Percentiles rank a stretch among this genome's conserved stretches.
These are phyloP conservation scores for Thalia dealbata DNA, from an alignment of 176 grass and related monocot genomes.

Conservation along the genomic window DNA sequence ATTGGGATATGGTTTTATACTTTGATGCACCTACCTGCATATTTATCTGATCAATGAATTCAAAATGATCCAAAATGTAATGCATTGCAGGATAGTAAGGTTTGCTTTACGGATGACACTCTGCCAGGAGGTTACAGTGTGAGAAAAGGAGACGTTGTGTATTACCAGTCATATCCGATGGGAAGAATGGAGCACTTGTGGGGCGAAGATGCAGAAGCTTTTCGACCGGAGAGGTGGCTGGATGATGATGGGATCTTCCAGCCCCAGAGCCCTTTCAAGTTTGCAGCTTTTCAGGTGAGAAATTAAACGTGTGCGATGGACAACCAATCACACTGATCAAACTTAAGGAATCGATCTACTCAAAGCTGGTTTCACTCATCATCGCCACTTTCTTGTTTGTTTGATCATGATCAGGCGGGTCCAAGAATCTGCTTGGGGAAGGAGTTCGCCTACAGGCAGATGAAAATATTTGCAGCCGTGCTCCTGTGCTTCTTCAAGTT, in stretches of 20 bases:
- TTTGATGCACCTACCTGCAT: too few relatives aligned
- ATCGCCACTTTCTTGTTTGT: background rate
- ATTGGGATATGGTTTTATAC: too few relatives aligned
- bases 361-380: too few relatives aligned
- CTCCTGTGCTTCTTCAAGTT: slow-evolving; percentile 54
- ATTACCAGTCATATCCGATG: slow-evolving; percentile 72
- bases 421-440: slow-evolving; percentile 74
- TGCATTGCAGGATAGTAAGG: slow-evolving; percentile 42
- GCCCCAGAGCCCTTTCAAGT: slow-evolving; percentile 60
- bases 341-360: too few relatives aligned
- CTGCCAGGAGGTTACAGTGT: slow-evolving; percentile 51
- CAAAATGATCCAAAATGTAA: background rate
- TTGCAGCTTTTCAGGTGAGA: slow-evolving; percentile 69
- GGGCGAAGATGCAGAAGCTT: slow-evolving; percentile 59
- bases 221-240: slow-evolving; percentile 76
- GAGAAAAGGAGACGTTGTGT: slow-evolving; percentile 59
- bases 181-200: slow-evolving; percentile 78
- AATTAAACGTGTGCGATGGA: too few relatives aligned
- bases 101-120: slow-evolving; percentile 58
- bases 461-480: slow-evolving; percentile 53
- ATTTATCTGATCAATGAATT: too few relatives aligned
- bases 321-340: too few relatives aligned
- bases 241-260: slow-evolving; percentile 36
- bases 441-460: slow-evolving; percentile 86
- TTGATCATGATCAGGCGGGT: slow-evolving; percentile 58